phyloP scores from a whole-genome alignment of 306 rosid species.

The Vicia sativa region DNA sequence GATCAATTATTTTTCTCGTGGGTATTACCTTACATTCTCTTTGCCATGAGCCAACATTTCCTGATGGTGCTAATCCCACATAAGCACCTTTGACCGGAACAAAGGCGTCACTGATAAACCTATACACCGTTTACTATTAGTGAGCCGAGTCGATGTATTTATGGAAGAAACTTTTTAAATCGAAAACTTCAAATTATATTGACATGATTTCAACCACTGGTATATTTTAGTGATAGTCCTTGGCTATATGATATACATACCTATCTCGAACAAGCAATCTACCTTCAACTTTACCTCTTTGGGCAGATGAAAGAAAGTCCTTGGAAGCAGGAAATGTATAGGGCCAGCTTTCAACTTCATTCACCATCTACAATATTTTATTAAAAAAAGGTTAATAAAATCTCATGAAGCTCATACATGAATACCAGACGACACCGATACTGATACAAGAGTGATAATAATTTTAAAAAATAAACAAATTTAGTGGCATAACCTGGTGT shows the following conservation, averaged over 20 bases:
- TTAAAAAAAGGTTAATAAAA: no score
- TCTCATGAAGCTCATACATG: no score
- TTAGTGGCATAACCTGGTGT: conserved; percentile 51
- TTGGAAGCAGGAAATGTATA: conserved; percentile 75
- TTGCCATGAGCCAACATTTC: conserved; percentile 93
- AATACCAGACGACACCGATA: no score
- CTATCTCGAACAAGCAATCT: conserved; percentile 68
- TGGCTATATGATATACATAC: conserved; percentile 37
- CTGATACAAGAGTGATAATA: no score
- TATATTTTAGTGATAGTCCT: background rate
- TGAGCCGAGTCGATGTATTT: background rate
- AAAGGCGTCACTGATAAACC: conserved; percentile 50
- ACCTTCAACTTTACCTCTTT: conserved; percentile 67
- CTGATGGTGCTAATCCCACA: conserved; percentile 75
- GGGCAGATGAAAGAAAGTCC: conserved; percentile 57
- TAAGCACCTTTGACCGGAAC: conserved; percentile 54
- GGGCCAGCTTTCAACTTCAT: conserved; percentile 81
- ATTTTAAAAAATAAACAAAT: background rate
- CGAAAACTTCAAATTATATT: background rate
- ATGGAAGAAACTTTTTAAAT: background rate
- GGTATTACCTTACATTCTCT: conserved; percentile 64
- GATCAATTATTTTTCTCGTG: no score
- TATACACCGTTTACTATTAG: conserved; percentile 2
- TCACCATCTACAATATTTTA: conserved; percentile 49
- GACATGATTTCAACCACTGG: background rate